Conservation (phyloP, 2,329 filamentous ascomycete species). For the Beauveria bassiana region DNA sequence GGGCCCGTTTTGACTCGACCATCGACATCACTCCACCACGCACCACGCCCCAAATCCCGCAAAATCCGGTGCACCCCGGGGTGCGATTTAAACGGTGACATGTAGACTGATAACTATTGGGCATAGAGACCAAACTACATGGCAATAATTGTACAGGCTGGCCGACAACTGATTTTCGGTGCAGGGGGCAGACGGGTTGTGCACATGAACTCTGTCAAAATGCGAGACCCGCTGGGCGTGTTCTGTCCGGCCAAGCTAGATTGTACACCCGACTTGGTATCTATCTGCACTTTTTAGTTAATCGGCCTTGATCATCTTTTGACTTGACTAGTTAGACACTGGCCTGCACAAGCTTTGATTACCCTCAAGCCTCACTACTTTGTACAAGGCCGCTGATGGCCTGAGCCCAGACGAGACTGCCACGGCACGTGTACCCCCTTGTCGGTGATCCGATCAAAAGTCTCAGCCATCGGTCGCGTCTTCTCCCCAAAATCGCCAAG, state of each 20-base stretch:
- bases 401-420: slow-evolving; percentile 18
- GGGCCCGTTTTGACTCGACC: not conserved
- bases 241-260: too few relatives aligned
- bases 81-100: not conserved
- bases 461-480: slow-evolving; percentile 15
- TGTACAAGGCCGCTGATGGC: slow-evolving; percentile 13
- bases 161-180: not conserved
- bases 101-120: too few relatives aligned
- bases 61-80: not conserved
- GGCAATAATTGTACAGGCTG: too few relatives aligned
- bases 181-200: not conserved
- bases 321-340: not conserved
- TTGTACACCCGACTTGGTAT: not conserved
- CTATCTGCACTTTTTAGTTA: not conserved
- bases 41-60: not conserved
- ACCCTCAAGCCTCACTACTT: not conserved
- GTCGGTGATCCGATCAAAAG: slow-evolving; percentile 24
- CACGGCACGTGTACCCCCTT: slow-evolving; percentile 31
- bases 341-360: not conserved
- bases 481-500: slow-evolving; percentile 8
- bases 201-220: not conserved
- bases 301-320: not conserved
- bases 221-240: not conserved
- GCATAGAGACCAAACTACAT: too few relatives aligned
- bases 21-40: not conserved